Evolutionary conservation across 2,329 filamentous ascomycete species (phyloP), one percentile per base, ranked within the genome.

Genomic region (Myriosclerotinia duriaeana): DNA sequence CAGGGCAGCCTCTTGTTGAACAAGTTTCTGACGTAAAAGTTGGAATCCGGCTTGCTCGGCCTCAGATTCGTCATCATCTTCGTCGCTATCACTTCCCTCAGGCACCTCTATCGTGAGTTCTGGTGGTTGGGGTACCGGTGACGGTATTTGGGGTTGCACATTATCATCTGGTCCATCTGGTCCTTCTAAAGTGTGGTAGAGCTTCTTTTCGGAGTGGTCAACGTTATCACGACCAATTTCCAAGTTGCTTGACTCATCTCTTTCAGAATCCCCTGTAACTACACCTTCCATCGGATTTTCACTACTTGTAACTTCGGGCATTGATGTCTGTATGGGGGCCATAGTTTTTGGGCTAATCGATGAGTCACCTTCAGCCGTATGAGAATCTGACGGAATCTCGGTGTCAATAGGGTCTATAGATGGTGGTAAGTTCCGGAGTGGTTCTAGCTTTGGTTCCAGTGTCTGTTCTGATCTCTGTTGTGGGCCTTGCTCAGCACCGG

Each of bases 51-150:
- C 64, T 64, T 54, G 56, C 61, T 65, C 64, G 1, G 56, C 48
- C 48, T 70, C 70, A n/a, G 64, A 69, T 56, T 68, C 34, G 14
- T 73, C 70, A 40, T 70, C 70, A n/a, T 65, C 69, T 56, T 68
- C 34, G 17, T 73, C 70, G 42, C 64, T 69, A n/a, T 73, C 71
- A 54, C 67, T 70, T 22, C 71, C 70, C 15, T 62, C 66, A 6
- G 52, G 44, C 20, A 67, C 48, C 1, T 70, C 68, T 54, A 67
- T 66, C 22, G 59, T 64, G 40, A 63, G 60, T 42, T 63, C 61
- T 22, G 67, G 40, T 34, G 52, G 34, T 44, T 62, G 48, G 22
- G 66, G 44, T 20, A 61, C 58, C 38, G 54, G 53, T n/a, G 53
- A 50, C 30, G 34, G n/a, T 40, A 42, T 55, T 22, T 53, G 30